Conservation (phyloP, 2,329 filamentous ascomycete genomes). For the Aspergillus uvarum region DNA sequence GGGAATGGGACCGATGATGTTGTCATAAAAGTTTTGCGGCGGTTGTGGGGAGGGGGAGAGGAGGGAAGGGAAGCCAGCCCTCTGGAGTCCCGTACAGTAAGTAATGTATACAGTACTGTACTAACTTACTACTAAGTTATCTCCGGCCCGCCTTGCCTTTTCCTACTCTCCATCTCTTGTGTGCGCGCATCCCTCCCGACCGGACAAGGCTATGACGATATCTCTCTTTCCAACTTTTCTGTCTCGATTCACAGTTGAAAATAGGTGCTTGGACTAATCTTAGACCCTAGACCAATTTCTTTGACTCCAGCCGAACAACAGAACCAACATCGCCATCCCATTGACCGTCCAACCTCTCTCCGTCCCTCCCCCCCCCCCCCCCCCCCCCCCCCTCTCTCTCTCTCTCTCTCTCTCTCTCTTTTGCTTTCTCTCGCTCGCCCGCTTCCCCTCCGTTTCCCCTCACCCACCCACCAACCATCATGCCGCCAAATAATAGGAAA, state of each 20-base stretch:
- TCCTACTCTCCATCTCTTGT: background rate
- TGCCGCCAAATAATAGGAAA: conserved; percentile 75
- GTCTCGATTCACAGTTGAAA: background rate
- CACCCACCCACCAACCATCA: conserved; percentile 35
- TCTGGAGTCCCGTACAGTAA: no score
- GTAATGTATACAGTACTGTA: no score
- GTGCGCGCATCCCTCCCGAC: conserved; percentile 22
- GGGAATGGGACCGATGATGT: conserved; percentile 28
- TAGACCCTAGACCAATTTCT: background rate
- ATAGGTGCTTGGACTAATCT: background rate
- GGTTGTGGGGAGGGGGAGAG: conserved; percentile 18
- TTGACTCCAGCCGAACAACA: background rate
- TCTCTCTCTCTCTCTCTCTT: no score
- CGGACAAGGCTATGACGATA: conserved; percentile 22
- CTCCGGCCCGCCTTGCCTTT: conserved; percentile 22
- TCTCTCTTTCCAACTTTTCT: conserved; percentile 9
- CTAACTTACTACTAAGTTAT: background rate
- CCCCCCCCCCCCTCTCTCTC: no score
- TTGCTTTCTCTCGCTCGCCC: background rate
- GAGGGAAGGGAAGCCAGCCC: no score
- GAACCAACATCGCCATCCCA: background rate
- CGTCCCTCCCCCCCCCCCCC: no score
- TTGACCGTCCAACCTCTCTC: background rate
- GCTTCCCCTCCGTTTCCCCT: conserved; percentile 5
- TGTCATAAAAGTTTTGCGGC: conserved; percentile 44